A percentile compares a stretch with the other conserved stretches of the same genome.
phyloP scores from a whole-genome alignment of 768 basidiomycete genomes.

The Termitomyces sp. region DNA sequence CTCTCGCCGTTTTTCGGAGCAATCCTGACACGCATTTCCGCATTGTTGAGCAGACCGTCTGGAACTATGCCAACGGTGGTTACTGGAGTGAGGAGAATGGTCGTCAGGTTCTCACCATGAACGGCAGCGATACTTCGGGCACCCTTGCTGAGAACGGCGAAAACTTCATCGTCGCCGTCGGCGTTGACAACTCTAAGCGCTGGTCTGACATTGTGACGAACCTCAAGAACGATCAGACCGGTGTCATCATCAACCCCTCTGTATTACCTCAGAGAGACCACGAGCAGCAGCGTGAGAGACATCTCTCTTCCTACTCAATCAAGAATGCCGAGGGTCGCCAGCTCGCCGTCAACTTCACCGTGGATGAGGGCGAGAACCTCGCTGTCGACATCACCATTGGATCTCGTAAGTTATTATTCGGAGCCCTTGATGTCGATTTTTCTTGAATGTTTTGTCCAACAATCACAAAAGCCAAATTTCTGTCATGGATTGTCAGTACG shows the following conservation, averaged over 20 bases:
- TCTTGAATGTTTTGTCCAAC: no score
- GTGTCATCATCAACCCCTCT: slow-evolving; percentile 18
- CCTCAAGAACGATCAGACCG: slow-evolving; percentile 20
- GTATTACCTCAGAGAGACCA: slow-evolving; percentile 20
- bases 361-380: background rate
- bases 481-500: no score
- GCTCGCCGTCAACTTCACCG: background rate
- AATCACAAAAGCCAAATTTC: no score
- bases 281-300: slow-evolving; percentile 4
- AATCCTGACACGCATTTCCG: slow-evolving; percentile 15
- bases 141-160: slow-evolving; percentile 22
- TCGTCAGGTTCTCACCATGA: slow-evolving; percentile 25
- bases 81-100: slow-evolving; percentile 23
- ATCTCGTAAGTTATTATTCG: background rate
- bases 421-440: no score
- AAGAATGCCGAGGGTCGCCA: slow-evolving; percentile 1
- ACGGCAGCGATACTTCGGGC: slow-evolving; percentile 36
- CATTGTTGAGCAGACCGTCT: slow-evolving; percentile 29
- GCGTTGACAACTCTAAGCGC: slow-evolving; percentile 33
- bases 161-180: slow-evolving; percentile 28
- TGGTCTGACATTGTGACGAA: slow-evolving; percentile 36
- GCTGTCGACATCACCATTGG: slow-evolving; percentile 1
- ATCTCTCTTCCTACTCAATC: background rate
- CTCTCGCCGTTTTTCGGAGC: background rate
- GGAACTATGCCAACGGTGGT: slow-evolving; percentile 30